A percentile compares a stretch with the other conserved stretches of the same genome.
phyloP scores from a whole-genome alignment of 768 basidiomycete genomes.

The Russula compacta region DNA sequence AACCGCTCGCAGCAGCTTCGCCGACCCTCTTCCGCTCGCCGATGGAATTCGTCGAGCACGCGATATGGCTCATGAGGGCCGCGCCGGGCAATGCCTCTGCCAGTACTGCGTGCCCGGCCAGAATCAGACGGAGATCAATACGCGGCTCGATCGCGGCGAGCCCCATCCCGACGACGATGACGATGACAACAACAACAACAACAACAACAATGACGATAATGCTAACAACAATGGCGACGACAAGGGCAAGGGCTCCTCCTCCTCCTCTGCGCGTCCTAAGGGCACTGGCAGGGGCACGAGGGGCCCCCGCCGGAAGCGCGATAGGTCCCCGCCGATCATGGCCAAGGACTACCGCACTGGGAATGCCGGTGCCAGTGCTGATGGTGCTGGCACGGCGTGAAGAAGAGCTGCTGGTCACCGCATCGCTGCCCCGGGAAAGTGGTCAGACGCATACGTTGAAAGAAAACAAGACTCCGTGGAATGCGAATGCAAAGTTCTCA shows the following conservation, averaged over 20 bases:
- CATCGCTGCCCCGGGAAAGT: too few relatives aligned
- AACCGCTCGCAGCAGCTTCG: background rate
- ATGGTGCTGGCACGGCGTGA: background rate
- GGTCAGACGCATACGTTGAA: too few relatives aligned
- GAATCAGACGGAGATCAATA: background rate
- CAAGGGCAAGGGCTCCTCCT: too few relatives aligned
- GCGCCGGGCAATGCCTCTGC: background rate
- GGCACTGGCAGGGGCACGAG: background rate
- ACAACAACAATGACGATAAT: background rate
- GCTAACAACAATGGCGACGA: background rate
- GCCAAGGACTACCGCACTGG: constrained; percentile 4
- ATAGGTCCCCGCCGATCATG: background rate
- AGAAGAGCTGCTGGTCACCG: background rate
- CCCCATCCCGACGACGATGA: background rate
- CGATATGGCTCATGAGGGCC: constrained; percentile 18
- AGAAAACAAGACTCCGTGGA: too few relatives aligned
- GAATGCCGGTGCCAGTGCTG: background rate
- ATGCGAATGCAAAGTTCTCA: too few relatives aligned
- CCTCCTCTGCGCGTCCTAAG: background rate
- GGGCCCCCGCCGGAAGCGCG: background rate
- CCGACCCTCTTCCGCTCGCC: constrained; percentile 12
- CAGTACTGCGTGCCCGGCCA: constrained; percentile 4
- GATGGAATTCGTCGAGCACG: constrained; percentile 17
- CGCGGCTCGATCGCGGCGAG: background rate
- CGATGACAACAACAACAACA: background rate